A percentile compares a stretch with the other conserved stretches of the same genome.
Conservation (phyloP, 106 monocot genomes). For the Platanthera zijinensis region DNA sequence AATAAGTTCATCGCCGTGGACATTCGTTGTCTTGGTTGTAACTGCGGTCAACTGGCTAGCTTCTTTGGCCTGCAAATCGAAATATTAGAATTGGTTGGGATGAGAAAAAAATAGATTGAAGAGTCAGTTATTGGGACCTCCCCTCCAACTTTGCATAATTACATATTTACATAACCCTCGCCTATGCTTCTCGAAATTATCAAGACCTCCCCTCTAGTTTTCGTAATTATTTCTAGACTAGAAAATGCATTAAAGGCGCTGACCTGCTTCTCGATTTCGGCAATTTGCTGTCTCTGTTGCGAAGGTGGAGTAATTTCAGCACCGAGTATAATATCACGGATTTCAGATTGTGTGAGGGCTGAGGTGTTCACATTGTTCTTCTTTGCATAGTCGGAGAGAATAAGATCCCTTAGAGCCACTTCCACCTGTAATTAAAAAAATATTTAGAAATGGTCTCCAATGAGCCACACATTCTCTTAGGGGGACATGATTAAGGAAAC, state of each 20-base stretch:
- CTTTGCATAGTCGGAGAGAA: constrained; percentile 97
- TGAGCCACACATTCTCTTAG: background rate
- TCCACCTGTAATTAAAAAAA: constrained; percentile 42
- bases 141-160: background rate
- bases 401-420: constrained; percentile 96
- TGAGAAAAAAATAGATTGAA: background rate
- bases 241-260: background rate
- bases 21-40: constrained; percentile 93
- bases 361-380: constrained; percentile 99
- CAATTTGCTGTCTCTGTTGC: constrained; percentile 97
- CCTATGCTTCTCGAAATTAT: too few relatives aligned
- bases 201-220: background rate
- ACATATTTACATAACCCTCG: background rate
- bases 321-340: constrained; percentile 98
- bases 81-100: background rate
- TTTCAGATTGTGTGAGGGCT: constrained; percentile 96
- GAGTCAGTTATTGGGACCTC: background rate
- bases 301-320: constrained; percentile 99
- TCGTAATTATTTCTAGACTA: too few relatives aligned
- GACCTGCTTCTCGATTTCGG: constrained; percentile 99
- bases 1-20: constrained; percentile 98
- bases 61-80: constrained; percentile 74
- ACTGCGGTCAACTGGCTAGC: constrained; percentile 94
- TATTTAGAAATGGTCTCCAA: background rate
- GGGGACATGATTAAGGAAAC: background rate